Evolutionary conservation across 169 alveolate genomes (phyloP).

Genomic region (Cystoisospora suis): DNA sequence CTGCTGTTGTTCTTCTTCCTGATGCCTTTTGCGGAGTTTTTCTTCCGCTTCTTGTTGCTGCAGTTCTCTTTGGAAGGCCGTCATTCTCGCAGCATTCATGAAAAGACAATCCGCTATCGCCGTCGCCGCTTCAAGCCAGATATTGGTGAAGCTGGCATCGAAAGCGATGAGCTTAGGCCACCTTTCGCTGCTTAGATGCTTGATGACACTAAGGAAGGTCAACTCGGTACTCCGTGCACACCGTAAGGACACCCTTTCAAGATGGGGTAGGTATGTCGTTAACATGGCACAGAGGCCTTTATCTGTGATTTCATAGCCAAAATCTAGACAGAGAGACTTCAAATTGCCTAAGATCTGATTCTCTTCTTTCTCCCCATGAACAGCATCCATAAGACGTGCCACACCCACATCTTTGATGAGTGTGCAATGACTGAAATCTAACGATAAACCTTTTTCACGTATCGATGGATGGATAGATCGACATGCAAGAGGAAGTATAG

Average conservation of each 20-base stretch:
- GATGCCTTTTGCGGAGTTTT: conserved; percentile 31
- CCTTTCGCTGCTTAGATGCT: conserved; percentile 70
- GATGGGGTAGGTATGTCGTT: conserved; percentile 81
- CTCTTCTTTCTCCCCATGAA: conserved; percentile 69
- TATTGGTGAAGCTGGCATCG: conserved; percentile 82
- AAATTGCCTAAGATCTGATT: conserved; percentile 75
- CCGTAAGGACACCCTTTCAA: conserved; percentile 80
- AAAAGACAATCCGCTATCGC: conserved; percentile 79
- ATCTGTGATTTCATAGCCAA: conserved; percentile 84
- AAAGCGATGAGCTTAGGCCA: conserved; percentile 85
- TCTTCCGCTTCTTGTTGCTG: too few species aligned
- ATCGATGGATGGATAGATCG: conserved; percentile 60
- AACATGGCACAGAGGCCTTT: conserved; percentile 85
- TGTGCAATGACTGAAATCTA: conserved; percentile 82
- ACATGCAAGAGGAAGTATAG: conserved; percentile 67
- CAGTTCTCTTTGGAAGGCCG: conserved; percentile 47
- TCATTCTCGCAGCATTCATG: conserved; percentile 72
- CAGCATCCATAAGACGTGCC: conserved; percentile 78
- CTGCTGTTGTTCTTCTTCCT: conserved; percentile 55
- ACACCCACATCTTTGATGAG: conserved; percentile 81
- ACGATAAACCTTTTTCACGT: conserved; percentile 63
- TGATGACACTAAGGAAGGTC: conserved; percentile 80
- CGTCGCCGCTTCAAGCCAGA: conserved; percentile 83
- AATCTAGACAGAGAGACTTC: conserved; percentile 80
- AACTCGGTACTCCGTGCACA: conserved; percentile 83